Evolutionary conservation across 2,329 filamentous ascomycete genomes (phyloP), one percentile per base, ranked within the genome.

Genomic region (Fusarium longipes): DNA sequence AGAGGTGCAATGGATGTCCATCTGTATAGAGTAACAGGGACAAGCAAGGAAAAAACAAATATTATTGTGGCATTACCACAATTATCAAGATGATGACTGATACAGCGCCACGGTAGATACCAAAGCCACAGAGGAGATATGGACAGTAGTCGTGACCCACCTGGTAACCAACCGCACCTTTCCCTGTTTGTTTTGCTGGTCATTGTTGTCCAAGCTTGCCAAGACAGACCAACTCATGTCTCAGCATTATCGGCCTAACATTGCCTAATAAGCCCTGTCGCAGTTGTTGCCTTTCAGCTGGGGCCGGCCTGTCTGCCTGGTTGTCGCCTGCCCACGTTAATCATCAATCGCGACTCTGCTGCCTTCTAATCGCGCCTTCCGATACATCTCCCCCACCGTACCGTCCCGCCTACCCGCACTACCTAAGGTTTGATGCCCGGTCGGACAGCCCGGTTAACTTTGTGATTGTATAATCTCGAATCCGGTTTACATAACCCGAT

Each of bases 361-460:
- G 64, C 55, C 53, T 67, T 36, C 39, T 48, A 43, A 53, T 67
- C 60, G 55, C 44, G 45, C 47, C 60, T 63, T 68, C 65, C 56
- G 55, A 54, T 52, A 39, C 51, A 65, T 51, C 65, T 50, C 65
- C 60, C 55, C 54, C 62, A 53, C 61, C 44, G 48, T 64, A 67
- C 64, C 54, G 49, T 67, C 63, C 58, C 65, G 62, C 43, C 60
- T 54, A 48, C 57, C 57, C 65, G 56, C 45, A 22, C 44, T 43
- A 43, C 40, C 39, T 35, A 38, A 58, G 35, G 60, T 58, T n/a
- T n/a, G 27, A 63, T 63, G 20, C 38, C 20, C 20, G 38, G 58
- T 57, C 38, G 58, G 60, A 29, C 58, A 63, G 43, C 29, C 51
- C 39, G 44, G 51, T 51, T 40, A 35, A 63, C 43, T 62, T 30